phyloP scores from a whole-genome alignment of 495 filamentous ascomycete genomes.

The Parmelia sp. region DNA sequence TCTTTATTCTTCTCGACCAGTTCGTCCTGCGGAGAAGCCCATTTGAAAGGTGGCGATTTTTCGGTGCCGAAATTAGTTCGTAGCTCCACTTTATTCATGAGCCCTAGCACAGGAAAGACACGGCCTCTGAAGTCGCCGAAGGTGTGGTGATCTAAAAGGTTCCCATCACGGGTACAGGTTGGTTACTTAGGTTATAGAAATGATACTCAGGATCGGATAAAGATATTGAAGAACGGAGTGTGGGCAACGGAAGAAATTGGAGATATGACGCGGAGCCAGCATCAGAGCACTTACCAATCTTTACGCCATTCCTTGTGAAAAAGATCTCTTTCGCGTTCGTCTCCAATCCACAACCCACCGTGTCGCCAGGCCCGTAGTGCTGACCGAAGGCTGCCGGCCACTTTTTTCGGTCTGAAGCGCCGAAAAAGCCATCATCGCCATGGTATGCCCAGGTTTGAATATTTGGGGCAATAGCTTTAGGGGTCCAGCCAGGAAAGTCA shows the following conservation, averaged over 20 bases:
- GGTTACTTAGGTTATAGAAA: no score
- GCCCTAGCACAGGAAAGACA: slow-evolving; percentile 11
- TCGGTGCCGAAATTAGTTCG: slow-evolving; percentile 9
- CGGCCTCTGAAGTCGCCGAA: slow-evolving; percentile 9
- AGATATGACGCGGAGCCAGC: no score
- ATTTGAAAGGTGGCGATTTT: no score
- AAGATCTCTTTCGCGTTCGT: slow-evolving; percentile 13
- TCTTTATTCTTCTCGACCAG: no score
- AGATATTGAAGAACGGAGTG: no score
- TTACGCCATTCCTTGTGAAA: no score
- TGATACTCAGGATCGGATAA: no score
- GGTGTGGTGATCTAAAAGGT: slow-evolving; percentile 1
- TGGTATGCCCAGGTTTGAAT: slow-evolving; percentile 19
- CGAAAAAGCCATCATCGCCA: slow-evolving; percentile 17
- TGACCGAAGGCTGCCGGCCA: slow-evolving; percentile 1
- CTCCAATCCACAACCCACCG: slow-evolving; percentile 17
- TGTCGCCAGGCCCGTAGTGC: slow-evolving; percentile 18
- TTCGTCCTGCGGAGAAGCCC: no score
- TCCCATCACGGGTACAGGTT: not conserved
- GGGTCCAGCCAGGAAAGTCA: not conserved
- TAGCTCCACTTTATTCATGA: slow-evolving; percentile 11
- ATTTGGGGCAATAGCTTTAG: slow-evolving; percentile 14
- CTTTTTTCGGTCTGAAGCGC: slow-evolving; percentile 14
- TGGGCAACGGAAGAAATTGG: no score
- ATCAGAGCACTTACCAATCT: no score